A percentile compares a stretch with the other conserved stretches of the same genome.
These are phyloP conservation scores for Eucalyptus marginata DNA, from an alignment of 345 rosid species.

Conservation along the genomic window DNA sequence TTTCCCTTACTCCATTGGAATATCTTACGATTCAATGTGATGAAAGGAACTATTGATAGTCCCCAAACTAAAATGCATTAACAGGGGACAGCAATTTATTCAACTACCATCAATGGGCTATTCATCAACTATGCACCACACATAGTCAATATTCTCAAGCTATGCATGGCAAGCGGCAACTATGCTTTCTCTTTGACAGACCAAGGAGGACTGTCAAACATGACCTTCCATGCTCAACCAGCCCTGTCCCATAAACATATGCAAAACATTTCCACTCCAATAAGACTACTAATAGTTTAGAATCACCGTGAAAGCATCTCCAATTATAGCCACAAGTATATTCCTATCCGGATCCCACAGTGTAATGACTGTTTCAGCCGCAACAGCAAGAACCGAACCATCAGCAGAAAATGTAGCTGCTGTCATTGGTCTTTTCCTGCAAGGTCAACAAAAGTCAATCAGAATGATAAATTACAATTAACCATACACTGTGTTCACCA, in stretches of 20 bases:
- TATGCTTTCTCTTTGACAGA: background rate
- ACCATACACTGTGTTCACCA: background rate
- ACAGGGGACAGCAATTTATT: background rate
- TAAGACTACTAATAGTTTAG: background rate
- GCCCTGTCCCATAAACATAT: background rate
- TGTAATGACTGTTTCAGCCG: conserved; percentile 81
- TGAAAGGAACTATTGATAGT: background rate
- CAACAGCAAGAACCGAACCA: conserved; percentile 96
- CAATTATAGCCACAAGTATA: conserved; percentile 70
- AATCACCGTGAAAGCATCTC: conserved; percentile 53
- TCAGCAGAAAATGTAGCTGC: conserved; percentile 93
- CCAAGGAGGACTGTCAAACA: background rate
- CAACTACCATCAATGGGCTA: background rate
- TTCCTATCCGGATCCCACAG: conserved; percentile 84
- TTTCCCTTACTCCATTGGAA: background rate
- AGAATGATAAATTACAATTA: background rate
- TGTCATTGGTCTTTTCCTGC: conserved; percentile 81
- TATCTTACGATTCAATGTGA: background rate
- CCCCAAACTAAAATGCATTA: background rate
- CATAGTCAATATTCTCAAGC: background rate
- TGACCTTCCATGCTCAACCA: background rate
- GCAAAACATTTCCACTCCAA: background rate
- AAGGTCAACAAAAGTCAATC: background rate
- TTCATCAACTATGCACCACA: background rate
- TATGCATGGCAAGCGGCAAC: background rate